Conservation (phyloP, 306 rosid genomes). For the Quercus suber region DNA sequence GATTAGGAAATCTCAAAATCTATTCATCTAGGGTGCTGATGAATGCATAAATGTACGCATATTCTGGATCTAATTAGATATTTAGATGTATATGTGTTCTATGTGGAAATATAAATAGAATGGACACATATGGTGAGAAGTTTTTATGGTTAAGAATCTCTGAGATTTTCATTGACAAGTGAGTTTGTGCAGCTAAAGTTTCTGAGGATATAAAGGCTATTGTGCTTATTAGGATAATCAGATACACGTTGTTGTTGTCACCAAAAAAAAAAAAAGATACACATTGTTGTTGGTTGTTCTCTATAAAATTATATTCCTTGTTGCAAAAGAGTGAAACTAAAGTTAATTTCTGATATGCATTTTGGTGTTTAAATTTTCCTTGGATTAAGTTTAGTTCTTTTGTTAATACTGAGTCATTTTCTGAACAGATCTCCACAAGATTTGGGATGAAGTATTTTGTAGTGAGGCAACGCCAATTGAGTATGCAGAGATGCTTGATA, state of each 20-base stretch:
- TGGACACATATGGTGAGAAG: too few species aligned
- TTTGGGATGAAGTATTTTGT: constrained; percentile 81
- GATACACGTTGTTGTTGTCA: neutral
- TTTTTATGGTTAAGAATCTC: too few species aligned
- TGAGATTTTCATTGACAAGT: too few species aligned
- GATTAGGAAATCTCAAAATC: neutral
- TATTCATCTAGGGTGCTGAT: neutral
- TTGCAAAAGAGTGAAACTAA: neutral
- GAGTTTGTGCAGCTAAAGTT: too few species aligned
- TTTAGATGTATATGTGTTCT: too few species aligned
- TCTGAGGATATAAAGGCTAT: too few species aligned
- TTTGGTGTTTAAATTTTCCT: neutral
- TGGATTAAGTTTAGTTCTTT: neutral
- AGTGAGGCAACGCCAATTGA: constrained; percentile 65
- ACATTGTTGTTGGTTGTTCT: neutral
- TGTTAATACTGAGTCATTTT: constrained; percentile 7
- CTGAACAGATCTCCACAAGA: constrained; percentile 60
- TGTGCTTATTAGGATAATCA: too few species aligned
- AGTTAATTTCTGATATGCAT: too few species aligned
- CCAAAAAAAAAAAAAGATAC: too few species aligned
- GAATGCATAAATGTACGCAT: neutral
- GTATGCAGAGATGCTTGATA: constrained; percentile 66
- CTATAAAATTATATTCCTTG: neutral
- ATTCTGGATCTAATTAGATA: too few species aligned
- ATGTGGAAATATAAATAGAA: too few species aligned